phyloP scores from a whole-genome alignment of 2,329 filamentous ascomycete genomes.

The Aspergillus cejpii region DNA sequence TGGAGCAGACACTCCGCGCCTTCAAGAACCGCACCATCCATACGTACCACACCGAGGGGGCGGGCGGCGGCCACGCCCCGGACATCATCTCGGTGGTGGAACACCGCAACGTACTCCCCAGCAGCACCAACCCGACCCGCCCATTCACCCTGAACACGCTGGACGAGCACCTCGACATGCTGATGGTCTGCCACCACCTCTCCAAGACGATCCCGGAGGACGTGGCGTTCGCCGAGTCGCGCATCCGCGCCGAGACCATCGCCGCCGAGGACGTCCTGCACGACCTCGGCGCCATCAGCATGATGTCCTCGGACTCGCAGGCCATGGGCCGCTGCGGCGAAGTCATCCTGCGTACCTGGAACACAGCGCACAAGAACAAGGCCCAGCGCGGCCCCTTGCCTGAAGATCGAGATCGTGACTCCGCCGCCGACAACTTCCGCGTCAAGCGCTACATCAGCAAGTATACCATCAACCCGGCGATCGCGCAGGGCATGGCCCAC shows the following conservation, averaged over 20 bases:
- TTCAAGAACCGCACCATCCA: slow-evolving; percentile 86
- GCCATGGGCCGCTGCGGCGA: slow-evolving; percentile 96
- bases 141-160: slow-evolving; percentile 88
- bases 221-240: slow-evolving; percentile 87
- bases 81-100: slow-evolving; percentile 95
- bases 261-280: slow-evolving; percentile 94
- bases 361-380: slow-evolving; percentile 97
- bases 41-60: slow-evolving; percentile 94
- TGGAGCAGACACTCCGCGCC: slow-evolving; percentile 80
- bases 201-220: slow-evolving; percentile 91
- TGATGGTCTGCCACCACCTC: slow-evolving; percentile 96
- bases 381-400: slow-evolving; percentile 66
- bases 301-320: slow-evolving; percentile 95
- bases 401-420: slow-evolving; percentile 73
- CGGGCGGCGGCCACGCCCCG: slow-evolving; percentile 87
- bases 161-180: slow-evolving; percentile 94
- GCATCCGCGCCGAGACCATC: slow-evolving; percentile 93
- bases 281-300: slow-evolving; percentile 88
- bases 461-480: slow-evolving; percentile 90
- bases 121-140: slow-evolving; percentile 84
- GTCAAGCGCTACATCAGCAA: slow-evolving; percentile 92
- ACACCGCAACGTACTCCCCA: slow-evolving; percentile 78
- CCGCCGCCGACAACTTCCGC: slow-evolving; percentile 78
- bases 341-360: slow-evolving; percentile 88
- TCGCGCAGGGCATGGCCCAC: slow-evolving; percentile 85